Conservation (phyloP, 2,329 filamentous ascomycete species). For the Fusarium equiseti region DNA sequence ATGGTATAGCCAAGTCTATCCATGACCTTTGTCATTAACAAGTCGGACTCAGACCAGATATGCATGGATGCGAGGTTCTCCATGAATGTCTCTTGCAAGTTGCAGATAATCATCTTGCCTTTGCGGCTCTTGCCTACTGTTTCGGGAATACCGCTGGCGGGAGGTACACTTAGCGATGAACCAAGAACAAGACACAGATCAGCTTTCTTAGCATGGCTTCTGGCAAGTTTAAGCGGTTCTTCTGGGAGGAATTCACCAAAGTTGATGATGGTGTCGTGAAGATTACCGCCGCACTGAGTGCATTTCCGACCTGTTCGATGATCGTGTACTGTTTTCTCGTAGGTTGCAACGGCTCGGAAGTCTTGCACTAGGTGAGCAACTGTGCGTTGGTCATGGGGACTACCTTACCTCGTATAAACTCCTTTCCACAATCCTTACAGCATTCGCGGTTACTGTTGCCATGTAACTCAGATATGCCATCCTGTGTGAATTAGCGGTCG, state of each 20-base stretch:
- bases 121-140: conserved; percentile 47
- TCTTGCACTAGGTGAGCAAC: conserved; percentile 46
- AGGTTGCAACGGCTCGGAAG: conserved; percentile 58
- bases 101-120: conserved; percentile 58
- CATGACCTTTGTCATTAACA: conserved; percentile 58
- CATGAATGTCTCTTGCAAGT: conserved; percentile 59
- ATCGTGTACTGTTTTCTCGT: conserved; percentile 57
- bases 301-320: conserved; percentile 62
- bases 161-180: conserved; percentile 59
- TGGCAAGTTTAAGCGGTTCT: conserved; percentile 50
- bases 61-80: conserved; percentile 52
- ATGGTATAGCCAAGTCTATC: conserved; percentile 53
- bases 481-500: conserved; percentile 41
- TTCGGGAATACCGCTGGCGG: conserved; percentile 57
- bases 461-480: conserved; percentile 60
- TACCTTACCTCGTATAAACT: conserved; percentile 57
- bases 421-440: conserved; percentile 59
- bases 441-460: conserved; percentile 61
- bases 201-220: conserved; percentile 54
- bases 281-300: conserved; percentile 52
- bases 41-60: conserved; percentile 54
- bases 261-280: conserved; percentile 61
- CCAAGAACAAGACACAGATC: conserved; percentile 62
- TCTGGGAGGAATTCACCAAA: conserved; percentile 56
- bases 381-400: no score